Evolutionary conservation across 306 rosid species (phyloP).

Genomic region (Prunus mume): DNA sequence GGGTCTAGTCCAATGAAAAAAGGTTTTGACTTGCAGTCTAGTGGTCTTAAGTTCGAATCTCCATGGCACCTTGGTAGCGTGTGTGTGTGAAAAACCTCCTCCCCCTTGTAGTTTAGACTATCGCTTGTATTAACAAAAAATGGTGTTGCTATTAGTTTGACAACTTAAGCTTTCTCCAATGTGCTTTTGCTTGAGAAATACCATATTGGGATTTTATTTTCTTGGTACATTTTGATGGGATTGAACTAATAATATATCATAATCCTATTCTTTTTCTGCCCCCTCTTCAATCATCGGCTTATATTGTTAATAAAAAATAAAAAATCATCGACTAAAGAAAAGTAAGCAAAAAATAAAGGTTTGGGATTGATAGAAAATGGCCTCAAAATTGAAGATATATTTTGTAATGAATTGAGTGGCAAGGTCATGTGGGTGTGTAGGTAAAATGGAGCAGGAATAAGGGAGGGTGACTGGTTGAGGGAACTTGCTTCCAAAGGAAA

Average conservation of each 20-base stretch:
- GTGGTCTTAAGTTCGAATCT: too few species aligned
- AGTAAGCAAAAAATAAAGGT: neutral
- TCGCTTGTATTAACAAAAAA: neutral
- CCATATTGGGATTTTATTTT: neutral
- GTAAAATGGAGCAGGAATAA: conserved; percentile 9
- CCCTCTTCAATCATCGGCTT: neutral
- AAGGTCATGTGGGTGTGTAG: conserved; percentile 18
- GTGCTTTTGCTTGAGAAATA: neutral
- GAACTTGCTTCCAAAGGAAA: conserved; percentile 50
- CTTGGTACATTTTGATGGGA: neutral
- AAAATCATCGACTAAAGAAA: too few species aligned
- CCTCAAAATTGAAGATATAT: too few species aligned
- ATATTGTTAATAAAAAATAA: too few species aligned
- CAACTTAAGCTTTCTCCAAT: conserved; percentile 16
- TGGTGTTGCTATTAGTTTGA: conserved; percentile 13
- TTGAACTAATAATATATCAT: neutral
- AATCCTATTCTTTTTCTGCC: neutral
- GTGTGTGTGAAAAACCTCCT: too few species aligned
- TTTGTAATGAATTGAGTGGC: neutral
- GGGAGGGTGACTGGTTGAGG: conserved; percentile 20
- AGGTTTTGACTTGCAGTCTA: too few species aligned
- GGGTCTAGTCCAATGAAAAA: too few species aligned
- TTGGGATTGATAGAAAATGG: neutral
- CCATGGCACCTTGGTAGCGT: too few species aligned
- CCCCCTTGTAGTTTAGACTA: neutral